Evolutionary conservation across 1,284 basidiomycete genomes (phyloP), one percentile per base, ranked within the genome.

Genomic region (Sanghuangporus baumii): DNA sequence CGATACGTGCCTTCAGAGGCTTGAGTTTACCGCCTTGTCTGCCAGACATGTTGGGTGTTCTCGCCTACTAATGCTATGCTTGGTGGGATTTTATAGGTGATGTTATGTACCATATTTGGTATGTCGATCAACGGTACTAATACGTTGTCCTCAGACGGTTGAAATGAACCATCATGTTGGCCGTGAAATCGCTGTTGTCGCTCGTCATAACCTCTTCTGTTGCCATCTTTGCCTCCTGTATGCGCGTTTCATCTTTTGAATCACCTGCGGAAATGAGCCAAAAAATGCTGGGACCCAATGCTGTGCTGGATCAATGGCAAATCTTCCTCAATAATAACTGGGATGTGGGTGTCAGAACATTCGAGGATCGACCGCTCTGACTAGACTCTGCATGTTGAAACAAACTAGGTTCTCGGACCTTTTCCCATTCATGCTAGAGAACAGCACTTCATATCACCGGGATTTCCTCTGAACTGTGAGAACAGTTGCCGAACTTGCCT

Each of bases 11-110:
- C 83, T 88, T 87, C 55, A 87, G 76, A 63, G 90, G 90, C 81
- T 92, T 92, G 59, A 87, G 72, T 76, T 92, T 92, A 71, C 89
- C 89, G 66, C 88, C 90, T 78, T 90, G 86, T 76, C 89, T 82
- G 71, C 80, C 77, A 51, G 87, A 81, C 88, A 91, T 90, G 65
- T 65, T 66, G 58, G 31, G 36, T 18, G 41, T 34, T 31, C 6
- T 34, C 18, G 40, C 37, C 37, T 9, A 47, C 8, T 20, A 36
- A 20, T 4, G 23, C 34, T 5, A 9, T 12, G 16, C 11, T 61
- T 54, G 7, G 16, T n/a, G 16, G 7, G 16, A 31, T 12, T 38
- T 34, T 61, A 34, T 8, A n/a, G 6, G 5, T 37, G 14, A 26
- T 8, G 14, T 6, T 8, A 26, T n/a, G n/a, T 54, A 11, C 52